Conservation (phyloP, 2,329 filamentous ascomycete genomes). For the Metarhizium anisopliae region DNA sequence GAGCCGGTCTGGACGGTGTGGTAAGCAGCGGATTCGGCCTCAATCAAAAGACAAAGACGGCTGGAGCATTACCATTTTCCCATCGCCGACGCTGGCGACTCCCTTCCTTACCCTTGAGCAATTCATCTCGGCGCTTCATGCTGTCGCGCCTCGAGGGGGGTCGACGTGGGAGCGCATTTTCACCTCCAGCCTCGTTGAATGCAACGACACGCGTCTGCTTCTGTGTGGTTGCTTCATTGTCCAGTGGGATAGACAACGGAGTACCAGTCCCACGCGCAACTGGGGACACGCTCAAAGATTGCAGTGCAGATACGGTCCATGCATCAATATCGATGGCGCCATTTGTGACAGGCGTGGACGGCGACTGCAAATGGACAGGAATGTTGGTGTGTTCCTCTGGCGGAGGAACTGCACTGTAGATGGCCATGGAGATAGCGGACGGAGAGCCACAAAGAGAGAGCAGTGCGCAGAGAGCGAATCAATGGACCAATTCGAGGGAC, state of each 20-base stretch:
- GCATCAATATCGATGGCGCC: constrained; percentile 50
- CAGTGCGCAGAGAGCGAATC: not conserved
- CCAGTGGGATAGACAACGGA: constrained; percentile 67
- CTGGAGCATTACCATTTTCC: constrained; percentile 67
- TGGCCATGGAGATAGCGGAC: constrained; percentile 30
- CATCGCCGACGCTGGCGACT: constrained; percentile 77
- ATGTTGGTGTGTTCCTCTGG: constrained; percentile 23
- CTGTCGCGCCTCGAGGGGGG: constrained; percentile 45
- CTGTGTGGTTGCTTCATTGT: constrained; percentile 33
- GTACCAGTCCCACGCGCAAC: constrained; percentile 50
- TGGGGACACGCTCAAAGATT: constrained; percentile 46
- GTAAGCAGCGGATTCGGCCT: not conserved
- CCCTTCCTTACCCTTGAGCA: constrained; percentile 86
- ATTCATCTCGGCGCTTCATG: constrained; percentile 55
- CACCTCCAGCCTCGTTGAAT: constrained; percentile 13
- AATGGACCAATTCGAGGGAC: not conserved
- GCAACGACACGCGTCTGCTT: constrained; percentile 11
- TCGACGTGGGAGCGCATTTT: constrained; percentile 30
- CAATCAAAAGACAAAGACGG: not conserved
- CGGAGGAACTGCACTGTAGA: constrained; percentile 44
- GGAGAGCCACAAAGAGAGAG: not conserved
- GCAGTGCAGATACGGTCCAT: constrained; percentile 54
- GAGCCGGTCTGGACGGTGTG: constrained; percentile 57
- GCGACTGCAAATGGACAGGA: constrained; percentile 12
- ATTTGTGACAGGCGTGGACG: constrained; percentile 16